Evolutionary conservation across 2,329 filamentous ascomycete genomes (phyloP), one percentile per base, ranked within the genome.

Genomic region (Cercospora sp.): DNA sequence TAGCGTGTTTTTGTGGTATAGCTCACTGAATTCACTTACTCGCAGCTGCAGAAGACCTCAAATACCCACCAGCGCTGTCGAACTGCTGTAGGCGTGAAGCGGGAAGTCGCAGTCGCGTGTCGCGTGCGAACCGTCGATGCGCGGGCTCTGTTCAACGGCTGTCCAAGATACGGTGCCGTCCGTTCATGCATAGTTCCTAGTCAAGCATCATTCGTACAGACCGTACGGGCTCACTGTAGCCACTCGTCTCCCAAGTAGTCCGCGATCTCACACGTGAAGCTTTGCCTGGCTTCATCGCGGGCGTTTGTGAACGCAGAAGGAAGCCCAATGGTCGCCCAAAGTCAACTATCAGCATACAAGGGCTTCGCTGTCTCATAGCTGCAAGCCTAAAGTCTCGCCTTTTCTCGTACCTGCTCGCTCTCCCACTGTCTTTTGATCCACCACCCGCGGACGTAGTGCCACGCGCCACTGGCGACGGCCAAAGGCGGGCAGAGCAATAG

Each of bases 391-490:
- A 90, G 77, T 78, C 85, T 89, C 30, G 87, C 85, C 81, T 88
- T 90, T 73, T 87, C 83, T 74, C 82, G 83, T 75, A 71, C 67
- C 75, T 82, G 82, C 73, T 82, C 79, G 83, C 79, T 84, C 81
- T 88, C 86, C 93, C 93, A 96, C 68, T 83, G 82, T 78, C 83
- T 86, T 80, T 92, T 91, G 72, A 90, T 88, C 74, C 83, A 85
- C 76, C 87, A 85, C 80, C 94, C 95, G 76, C 88, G 84, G 81
- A 89, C 89, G 77, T 92, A 87, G 73, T 87, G 89, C 89, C 90
- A 94, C 30, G 87, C 80, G 0, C 89, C 92, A 66, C 89, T 85
- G 10, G 85, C 80, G 20, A 89, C 85, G 1, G 90, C 94, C 72
- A 96, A 75, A 48, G 93, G 93, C 71, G 94, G 94, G 76, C 86